A percentile compares a stretch with the other conserved stretches of the same genome.
phyloP scores from a whole-genome alignment of 225 moss, liverwort and hornwort genomes.

The Neckera pumila region DNA sequence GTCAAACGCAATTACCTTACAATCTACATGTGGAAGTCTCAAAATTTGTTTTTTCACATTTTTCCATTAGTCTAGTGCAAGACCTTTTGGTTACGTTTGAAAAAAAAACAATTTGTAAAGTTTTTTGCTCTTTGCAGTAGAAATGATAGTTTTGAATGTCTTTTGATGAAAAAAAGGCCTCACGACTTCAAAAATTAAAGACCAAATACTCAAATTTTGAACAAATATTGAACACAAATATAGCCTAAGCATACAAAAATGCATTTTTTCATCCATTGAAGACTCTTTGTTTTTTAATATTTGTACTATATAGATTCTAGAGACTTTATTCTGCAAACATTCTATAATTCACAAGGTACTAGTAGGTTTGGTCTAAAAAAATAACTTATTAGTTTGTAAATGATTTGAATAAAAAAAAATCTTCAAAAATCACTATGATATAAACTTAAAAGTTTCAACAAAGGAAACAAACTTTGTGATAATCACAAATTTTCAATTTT shows the following conservation, averaged over 20 bases:
- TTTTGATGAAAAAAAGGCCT: background rate
- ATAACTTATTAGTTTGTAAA: background rate
- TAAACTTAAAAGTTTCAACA: background rate
- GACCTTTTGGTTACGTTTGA: background rate
- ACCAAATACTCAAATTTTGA: background rate
- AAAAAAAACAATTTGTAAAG: background rate
- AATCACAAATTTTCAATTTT: background rate
- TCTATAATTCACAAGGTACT: background rate
- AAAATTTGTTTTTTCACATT: background rate
- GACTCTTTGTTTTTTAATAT: background rate
- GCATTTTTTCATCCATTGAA: background rate
- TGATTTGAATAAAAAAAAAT: background rate
- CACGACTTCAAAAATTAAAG: rapidly evolving
- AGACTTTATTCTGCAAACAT: background rate
- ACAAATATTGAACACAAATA: background rate
- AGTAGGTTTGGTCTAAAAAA: rapidly evolving
- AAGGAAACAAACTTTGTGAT: rapidly evolving
- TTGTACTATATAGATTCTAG: background rate
- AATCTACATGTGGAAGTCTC: background rate
- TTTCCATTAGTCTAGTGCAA: background rate
- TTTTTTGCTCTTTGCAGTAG: background rate
- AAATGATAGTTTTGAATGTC: background rate
- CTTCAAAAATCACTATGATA: background rate
- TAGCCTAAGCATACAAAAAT: background rate
- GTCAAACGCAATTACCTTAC: background rate